Percentiles rank a stretch among this genome's conserved stretches.
These are phyloP conservation scores for Cryptococcus sp. DNA, from an alignment of 1,284 basidiomycete species.

Conservation along the genomic window DNA sequence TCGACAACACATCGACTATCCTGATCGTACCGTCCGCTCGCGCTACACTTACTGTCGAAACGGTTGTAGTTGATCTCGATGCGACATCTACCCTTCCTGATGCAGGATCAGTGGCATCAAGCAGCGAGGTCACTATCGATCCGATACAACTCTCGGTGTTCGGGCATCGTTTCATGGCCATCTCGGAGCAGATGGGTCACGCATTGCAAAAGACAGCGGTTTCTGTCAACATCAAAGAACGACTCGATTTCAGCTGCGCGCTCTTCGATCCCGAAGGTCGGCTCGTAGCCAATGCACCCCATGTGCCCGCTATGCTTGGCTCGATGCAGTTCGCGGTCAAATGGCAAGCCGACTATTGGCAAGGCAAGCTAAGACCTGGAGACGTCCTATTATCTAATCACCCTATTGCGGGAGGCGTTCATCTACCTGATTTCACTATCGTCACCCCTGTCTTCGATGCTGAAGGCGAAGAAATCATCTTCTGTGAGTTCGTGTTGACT, in stretches of 20 bases:
- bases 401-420: constrained; percentile 55
- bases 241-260: constrained; percentile 52
- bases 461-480: constrained; percentile 34
- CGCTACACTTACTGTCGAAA: constrained; percentile 34
- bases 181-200: constrained; percentile 57
- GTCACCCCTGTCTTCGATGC: constrained; percentile 43
- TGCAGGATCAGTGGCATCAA: no score
- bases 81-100: constrained; percentile 11
- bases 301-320: constrained; percentile 32
- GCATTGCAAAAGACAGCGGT: constrained; percentile 57
- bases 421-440: constrained; percentile 56
- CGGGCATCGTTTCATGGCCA: constrained; percentile 55
- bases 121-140: constrained; percentile 7
- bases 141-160: constrained; percentile 54
- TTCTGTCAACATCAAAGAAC: constrained; percentile 45
- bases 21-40: constrained; percentile 30
- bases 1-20: constrained; percentile 44
- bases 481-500: constrained; percentile 20
- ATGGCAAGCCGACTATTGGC: constrained; percentile 34
- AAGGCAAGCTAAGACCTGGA: constrained; percentile 41
- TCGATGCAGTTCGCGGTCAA: constrained; percentile 42
- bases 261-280: constrained; percentile 53
- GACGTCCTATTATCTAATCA: constrained; percentile 58
- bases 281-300: constrained; percentile 54
- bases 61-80: constrained; percentile 22